A percentile compares a stretch with the other conserved stretches of the same genome.
Evolutionary conservation across 2,329 filamentous ascomycete species (phyloP).

Genomic region (Endothia cerciana): DNA sequence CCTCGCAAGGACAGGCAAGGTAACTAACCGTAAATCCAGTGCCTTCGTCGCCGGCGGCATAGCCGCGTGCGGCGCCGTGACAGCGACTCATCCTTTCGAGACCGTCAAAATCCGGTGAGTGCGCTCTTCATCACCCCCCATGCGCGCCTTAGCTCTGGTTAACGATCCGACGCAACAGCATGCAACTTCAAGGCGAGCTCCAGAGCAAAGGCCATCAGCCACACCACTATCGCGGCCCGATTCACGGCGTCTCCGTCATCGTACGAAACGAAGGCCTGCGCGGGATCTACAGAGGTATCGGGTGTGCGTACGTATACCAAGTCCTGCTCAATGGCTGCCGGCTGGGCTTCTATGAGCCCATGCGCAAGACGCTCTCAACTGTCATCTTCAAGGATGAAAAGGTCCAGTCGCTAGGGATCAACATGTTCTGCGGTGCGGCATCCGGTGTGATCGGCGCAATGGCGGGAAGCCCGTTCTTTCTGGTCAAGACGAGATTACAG

Average conservation of each 20-base stretch:
- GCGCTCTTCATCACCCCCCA: neutral
- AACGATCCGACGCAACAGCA: slow-evolving; percentile 50
- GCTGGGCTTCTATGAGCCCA: slow-evolving; percentile 95
- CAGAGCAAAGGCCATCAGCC: slow-evolving; percentile 83
- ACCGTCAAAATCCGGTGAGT: slow-evolving; percentile 94
- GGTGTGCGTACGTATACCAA: slow-evolving; percentile 95
- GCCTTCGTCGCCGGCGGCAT: slow-evolving; percentile 96
- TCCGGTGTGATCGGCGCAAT: slow-evolving; percentile 91
- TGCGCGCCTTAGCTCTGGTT: slow-evolving; percentile 6
- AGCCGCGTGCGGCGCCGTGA: slow-evolving; percentile 95
- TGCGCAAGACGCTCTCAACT: slow-evolving; percentile 72
- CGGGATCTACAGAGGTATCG: slow-evolving; percentile 86
- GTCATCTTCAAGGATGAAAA: slow-evolving; percentile 72
- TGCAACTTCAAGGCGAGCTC: slow-evolving; percentile 96
- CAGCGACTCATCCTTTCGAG: slow-evolving; percentile 96
- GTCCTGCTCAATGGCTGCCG: slow-evolving; percentile 95
- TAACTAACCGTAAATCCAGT: slow-evolving; percentile 46
- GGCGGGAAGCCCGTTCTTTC: slow-evolving; percentile 95
- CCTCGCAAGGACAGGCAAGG: slow-evolving; percentile 29
- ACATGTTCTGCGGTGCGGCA: slow-evolving; percentile 88
- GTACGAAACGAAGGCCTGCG: slow-evolving; percentile 84
- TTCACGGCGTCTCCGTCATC: slow-evolving; percentile 91
- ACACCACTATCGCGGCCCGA: slow-evolving; percentile 85
- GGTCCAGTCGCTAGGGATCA: slow-evolving; percentile 85
- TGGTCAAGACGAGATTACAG: slow-evolving; percentile 95